A percentile compares a stretch with the other conserved stretches of the same genome.
These are phyloP conservation scores for Colletotrichum sp. DNA, from an alignment of 2,329 filamentous ascomycete genomes.

Conservation along the genomic window DNA sequence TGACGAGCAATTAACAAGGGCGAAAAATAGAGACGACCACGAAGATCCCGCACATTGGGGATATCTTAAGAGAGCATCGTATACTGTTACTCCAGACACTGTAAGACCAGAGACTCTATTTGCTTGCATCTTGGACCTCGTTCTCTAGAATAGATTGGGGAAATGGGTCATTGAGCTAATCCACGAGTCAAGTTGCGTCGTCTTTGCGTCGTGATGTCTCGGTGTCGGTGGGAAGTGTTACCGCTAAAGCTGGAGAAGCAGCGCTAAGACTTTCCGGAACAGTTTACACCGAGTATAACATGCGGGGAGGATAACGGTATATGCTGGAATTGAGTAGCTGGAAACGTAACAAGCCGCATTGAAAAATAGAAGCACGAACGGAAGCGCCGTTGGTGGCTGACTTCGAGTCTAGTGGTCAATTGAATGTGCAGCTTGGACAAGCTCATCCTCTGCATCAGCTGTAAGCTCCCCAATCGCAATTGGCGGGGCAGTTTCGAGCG, in stretches of 20 bases:
- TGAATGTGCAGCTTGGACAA: not conserved
- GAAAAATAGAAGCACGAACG: not conserved
- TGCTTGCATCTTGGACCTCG: not conserved
- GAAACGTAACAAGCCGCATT: not conserved
- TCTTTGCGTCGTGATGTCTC: not conserved
- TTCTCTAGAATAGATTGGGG: not conserved
- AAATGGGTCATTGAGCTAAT: not conserved
- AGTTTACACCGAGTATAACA: not conserved
- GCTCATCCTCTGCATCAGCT: not conserved
- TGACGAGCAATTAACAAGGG: not conserved
- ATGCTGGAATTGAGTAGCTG: not conserved
- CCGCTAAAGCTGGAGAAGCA: not conserved
- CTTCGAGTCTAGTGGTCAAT: not conserved
- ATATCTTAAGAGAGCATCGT: not conserved
- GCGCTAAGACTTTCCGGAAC: not conserved
- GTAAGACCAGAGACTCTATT: not conserved
- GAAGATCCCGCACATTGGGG: not conserved
- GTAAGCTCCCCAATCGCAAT: not conserved
- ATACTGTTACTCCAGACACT: not conserved
- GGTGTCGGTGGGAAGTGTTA: not conserved
- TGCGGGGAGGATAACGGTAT: not conserved
- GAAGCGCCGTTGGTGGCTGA: not conserved
- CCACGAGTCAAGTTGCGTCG: not conserved
- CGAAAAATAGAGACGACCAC: not conserved
- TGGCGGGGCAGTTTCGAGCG: constrained; percentile 14